Base-by-base conservation (phyloP, 1,139 yeast species). In the Magnusiomyces suaveolens region DNA sequence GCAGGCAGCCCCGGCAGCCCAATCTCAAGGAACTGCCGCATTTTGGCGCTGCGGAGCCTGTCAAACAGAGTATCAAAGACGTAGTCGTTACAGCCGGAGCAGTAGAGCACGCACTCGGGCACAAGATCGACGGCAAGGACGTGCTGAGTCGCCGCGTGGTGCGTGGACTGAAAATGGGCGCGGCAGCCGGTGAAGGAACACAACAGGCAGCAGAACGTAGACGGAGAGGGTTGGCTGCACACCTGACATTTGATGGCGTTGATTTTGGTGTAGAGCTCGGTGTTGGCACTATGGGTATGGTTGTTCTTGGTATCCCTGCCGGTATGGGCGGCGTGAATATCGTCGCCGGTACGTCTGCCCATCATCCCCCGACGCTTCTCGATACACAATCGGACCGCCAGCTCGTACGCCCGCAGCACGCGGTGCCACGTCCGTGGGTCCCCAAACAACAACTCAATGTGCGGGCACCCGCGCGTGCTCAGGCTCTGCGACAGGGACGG, bases 131-230 rank as follows among this genome's bases (percentile, higher is more conserved):
- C 73, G 59, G 90, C 95, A 67, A 90, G 83, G 25, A 79, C 70
- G 72, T 90, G 98, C 51, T 82, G 83, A 20, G 76, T 73, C 39
- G 72, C 77, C 47, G 81, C 81, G 29, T 21, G 16, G 70, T 89
- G 96, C 23, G 69, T 66, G 55, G 74, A 69, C 33, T 85, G 83
- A 32, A 59, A 58, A 69, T 87, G 95, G 43, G 72, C 67, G 70
- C 79, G 74, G 66, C 97, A 89, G 1, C 95, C 95, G 54, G 85
- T 81, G 64, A 80, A 83, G 1, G 92, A 84, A 66, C 97, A 89
- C 64, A 87, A 94, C 50, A 89, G 70, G 69, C 97, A 89, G 72
- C 85, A 78, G 61, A 79, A 39, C 3, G 54, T 48, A 6, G 55
- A 41, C 18, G 54, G 38, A 3, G 52, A 56, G 43, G 56, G 50